A percentile compares a stretch with the other conserved stretches of the same genome.
Evolutionary conservation across 768 basidiomycete species (phyloP).

Genomic region (Dendrothele bispora): DNA sequence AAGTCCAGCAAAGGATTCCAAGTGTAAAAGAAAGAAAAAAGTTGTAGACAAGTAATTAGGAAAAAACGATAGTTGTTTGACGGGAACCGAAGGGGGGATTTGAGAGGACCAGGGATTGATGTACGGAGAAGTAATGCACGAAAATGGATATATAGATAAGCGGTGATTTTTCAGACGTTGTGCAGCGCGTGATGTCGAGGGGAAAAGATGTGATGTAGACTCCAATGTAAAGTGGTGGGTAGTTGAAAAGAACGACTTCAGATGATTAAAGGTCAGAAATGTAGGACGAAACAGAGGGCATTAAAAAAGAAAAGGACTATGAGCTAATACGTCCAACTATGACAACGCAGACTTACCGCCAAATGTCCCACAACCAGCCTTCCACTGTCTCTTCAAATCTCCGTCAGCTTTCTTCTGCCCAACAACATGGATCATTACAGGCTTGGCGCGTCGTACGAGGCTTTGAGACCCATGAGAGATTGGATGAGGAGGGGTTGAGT

Average conservation of each 20-base stretch:
- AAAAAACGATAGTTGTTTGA: no score
- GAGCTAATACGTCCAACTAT: no score
- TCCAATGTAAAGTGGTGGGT: conserved; percentile 20
- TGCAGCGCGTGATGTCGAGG: no score
- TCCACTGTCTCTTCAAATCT: conserved; percentile 90
- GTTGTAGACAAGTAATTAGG: no score
- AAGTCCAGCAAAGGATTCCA: no score
- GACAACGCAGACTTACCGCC: conserved; percentile 53
- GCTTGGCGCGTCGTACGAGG: conserved; percentile 84
- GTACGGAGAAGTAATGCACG: no score
- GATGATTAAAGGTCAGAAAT: conserved; percentile 4
- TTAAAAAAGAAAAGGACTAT: neutral
- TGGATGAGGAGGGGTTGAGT: conserved; percentile 97
- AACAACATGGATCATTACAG: conserved; percentile 77
- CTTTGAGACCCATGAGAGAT: conserved; percentile 92
- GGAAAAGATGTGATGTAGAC: no score
- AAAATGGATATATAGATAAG: no score
- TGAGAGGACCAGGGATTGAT: no score
- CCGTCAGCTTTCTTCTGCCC: conserved; percentile 81
- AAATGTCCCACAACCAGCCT: conserved; percentile 65
- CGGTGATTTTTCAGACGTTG: no score
- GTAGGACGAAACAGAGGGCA: neutral
- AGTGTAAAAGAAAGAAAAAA: no score
- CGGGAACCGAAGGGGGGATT: no score
- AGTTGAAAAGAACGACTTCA: conserved; percentile 4